These are phyloP conservation scores for Geotrichum candidum DNA, from an alignment of 1,139 yeast genomes.

Conservation along the genomic window DNA sequence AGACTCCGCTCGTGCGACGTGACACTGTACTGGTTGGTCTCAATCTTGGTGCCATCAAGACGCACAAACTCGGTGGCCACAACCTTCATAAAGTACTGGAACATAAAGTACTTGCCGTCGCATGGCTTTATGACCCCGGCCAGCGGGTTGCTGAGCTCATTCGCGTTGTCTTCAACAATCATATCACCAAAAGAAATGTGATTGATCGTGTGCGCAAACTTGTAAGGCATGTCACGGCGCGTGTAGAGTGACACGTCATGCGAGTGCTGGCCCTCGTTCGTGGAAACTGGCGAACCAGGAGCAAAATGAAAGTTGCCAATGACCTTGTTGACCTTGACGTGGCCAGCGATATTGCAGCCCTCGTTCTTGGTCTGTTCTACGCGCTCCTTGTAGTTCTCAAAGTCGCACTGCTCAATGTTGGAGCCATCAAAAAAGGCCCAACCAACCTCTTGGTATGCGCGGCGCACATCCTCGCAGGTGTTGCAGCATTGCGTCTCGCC, in stretches of 20 bases:
- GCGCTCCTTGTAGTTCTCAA: slow-evolving; percentile 69
- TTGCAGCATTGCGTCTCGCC: slow-evolving; percentile 60
- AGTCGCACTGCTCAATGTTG: slow-evolving; percentile 82
- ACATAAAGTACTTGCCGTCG: slow-evolving; percentile 56
- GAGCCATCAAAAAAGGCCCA: slow-evolving; percentile 93
- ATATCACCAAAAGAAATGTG: slow-evolving; percentile 71
- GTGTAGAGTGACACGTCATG: slow-evolving; percentile 78
- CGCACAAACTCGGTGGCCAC: slow-evolving; percentile 84
- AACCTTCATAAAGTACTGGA: slow-evolving; percentile 76
- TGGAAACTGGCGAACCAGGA: slow-evolving; percentile 69
- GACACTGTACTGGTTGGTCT: slow-evolving; percentile 89
- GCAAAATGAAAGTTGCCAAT: slow-evolving; percentile 93
- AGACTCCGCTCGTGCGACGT: slow-evolving; percentile 84
- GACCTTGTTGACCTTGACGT: slow-evolving; percentile 73
- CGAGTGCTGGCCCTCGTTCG: slow-evolving; percentile 49
- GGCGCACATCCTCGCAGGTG: slow-evolving; percentile 71
- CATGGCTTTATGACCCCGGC: slow-evolving; percentile 47
- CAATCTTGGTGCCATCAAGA: slow-evolving; percentile 45
- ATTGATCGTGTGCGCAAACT: slow-evolving; percentile 63
- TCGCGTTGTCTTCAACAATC: slow-evolving; percentile 14
- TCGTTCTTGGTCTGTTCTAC: slow-evolving; percentile 58
- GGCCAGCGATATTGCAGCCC: slow-evolving; percentile 84
- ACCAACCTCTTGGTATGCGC: slow-evolving; percentile 66
- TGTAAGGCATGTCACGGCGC: slow-evolving; percentile 49
- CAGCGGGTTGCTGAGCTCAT: slow-evolving; percentile 57